A percentile compares a stretch with the other conserved stretches of the same genome.
Evolutionary conservation across 176 grass and related monocot genomes (phyloP).

Genomic region (Pharus latifolius): DNA sequence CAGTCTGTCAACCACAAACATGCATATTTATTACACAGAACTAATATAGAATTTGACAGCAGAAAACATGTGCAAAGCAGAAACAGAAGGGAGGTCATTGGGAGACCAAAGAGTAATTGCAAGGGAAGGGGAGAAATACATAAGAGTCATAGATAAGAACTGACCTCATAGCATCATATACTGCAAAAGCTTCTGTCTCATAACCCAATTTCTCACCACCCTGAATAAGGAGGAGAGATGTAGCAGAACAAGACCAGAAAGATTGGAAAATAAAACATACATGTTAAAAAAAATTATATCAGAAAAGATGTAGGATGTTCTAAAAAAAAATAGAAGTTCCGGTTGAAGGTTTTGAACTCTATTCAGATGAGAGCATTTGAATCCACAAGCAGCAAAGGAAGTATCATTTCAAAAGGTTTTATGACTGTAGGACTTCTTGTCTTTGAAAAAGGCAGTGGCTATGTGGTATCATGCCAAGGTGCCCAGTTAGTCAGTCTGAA

Average conservation of each 20-base stretch:
- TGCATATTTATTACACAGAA: slow-evolving; percentile 3
- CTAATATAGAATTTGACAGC: neutral
- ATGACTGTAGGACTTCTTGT: no score
- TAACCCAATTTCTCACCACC: slow-evolving; percentile 88
- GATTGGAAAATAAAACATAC: neutral
- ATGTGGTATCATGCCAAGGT: no score
- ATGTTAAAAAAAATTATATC: no score
- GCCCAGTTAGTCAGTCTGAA: no score
- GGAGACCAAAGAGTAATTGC: neutral
- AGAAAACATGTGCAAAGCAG: neutral
- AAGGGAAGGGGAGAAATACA: neutral
- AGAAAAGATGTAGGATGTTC: no score
- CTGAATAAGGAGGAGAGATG: slow-evolving; percentile 28
- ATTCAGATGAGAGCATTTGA: no score
- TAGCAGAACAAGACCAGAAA: slow-evolving; percentile 5
- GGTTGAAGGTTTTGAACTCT: no score
- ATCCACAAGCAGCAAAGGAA: no score
- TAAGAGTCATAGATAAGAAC: neutral
- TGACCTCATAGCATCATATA: slow-evolving; percentile 94
- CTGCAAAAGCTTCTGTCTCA: slow-evolving; percentile 87
- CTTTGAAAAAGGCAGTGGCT: no score
- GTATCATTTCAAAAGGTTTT: no score
- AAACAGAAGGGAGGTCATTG: neutral
- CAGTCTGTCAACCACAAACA: neutral
- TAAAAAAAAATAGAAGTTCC: no score